Base-by-base conservation (phyloP, 148 eudicot genomes). In the Arbutus unedo region DNA sequence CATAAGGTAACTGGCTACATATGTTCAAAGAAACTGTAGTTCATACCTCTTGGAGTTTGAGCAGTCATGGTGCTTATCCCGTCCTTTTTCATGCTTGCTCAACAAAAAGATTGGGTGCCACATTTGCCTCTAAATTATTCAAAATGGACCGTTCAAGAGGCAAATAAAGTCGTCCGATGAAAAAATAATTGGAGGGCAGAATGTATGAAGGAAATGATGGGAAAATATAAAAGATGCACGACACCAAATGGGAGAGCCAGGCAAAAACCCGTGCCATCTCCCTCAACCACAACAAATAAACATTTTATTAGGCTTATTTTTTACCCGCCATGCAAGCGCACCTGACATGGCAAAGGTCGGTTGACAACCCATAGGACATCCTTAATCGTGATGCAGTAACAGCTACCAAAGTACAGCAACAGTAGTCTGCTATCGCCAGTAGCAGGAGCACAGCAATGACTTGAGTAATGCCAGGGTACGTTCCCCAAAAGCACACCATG, bases 321-420 rank as follows among this genome's bases (percentile, higher is more conserved):
- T 77, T 89, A 88, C 92, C 92, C 88, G 92, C 92, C 92, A 90
- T 70, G 88, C 88, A 86, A 90, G 92, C 92, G 89, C 92, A 90
- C 93, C 93, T 79, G 82, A 84, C 90, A 89, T 90, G 93, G 93
- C 93, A 90, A 90, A 90, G 93, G 93, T 73, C 93, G 54, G 67
- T 14, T 43, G 48, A 84, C 85, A 85, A 67, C 79, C 50, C 81
- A 41, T 0, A 67, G 8, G 13, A 57, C 74, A 75, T 31, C 38
- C 38, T 31, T 31, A 31, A 31, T 31, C 38, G 38, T 1, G 1
- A 31, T 31, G 38, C 38, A 31, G 38, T 31, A 31, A 31, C 38
- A 31, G 38, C 38, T 31, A 31, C 38, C 0, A 31, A 31, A 21
- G 11, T 25, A 66, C 43, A 31, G 71, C 13, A 66, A 4, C 38